phyloP scores from a whole-genome alignment of 2,329 filamentous ascomycete species.

The Bipolaris victoriae region DNA sequence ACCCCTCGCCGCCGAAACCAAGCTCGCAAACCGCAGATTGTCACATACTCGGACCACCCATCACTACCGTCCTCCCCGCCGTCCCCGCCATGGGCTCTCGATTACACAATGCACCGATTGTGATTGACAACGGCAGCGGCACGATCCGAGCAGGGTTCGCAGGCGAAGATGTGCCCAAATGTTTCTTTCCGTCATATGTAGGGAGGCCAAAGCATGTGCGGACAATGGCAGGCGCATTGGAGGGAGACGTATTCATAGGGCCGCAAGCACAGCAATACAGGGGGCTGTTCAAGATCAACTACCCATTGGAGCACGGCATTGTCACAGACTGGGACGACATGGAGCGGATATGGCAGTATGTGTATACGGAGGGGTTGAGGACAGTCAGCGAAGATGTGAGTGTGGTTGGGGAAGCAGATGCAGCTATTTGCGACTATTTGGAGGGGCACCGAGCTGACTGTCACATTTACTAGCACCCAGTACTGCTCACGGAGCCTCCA shows the following conservation, averaged over 20 bases:
- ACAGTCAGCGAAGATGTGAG: slow-evolving; percentile 93
- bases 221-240: slow-evolving; percentile 92
- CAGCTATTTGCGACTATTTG: slow-evolving; percentile 13
- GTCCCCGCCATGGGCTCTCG: slow-evolving; percentile 64
- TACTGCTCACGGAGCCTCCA: slow-evolving; percentile 93
- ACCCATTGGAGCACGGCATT: slow-evolving; percentile 95
- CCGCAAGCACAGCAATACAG: slow-evolving; percentile 88
- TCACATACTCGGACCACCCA: background rate
- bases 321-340: slow-evolving; percentile 99
- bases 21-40: background rate
- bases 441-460: slow-evolving; percentile 19
- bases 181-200: slow-evolving; percentile 96
- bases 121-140: slow-evolving; percentile 97
- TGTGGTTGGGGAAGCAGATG: slow-evolving; percentile 11
- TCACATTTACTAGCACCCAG: slow-evolving; percentile 71
- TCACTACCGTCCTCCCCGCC: background rate
- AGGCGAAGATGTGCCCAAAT: slow-evolving; percentile 93
- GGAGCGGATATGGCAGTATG: slow-evolving; percentile 99
- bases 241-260: slow-evolving; percentile 97
- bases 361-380: slow-evolving; percentile 95
- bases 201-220: slow-evolving; percentile 93
- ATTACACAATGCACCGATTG: slow-evolving; percentile 96
- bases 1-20: background rate
- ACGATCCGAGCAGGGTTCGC: slow-evolving; percentile 97
- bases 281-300: slow-evolving; percentile 92